Percentiles rank a stretch among this genome's conserved stretches.
Conservation (phyloP, 129 eudicot species). For the Ambrosia artemisiifolia region DNA sequence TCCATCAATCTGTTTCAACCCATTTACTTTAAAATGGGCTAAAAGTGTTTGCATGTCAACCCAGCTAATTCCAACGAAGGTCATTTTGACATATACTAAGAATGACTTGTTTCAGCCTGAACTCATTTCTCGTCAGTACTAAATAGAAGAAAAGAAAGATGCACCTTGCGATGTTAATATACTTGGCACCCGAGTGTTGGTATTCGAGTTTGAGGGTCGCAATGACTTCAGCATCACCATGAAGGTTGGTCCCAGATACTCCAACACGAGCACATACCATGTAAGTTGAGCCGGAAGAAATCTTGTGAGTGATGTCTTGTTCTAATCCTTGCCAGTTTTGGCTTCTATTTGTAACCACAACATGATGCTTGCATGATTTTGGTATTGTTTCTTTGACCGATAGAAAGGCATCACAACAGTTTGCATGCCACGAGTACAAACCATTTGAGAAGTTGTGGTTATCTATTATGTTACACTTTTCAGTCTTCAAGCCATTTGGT, state of each 20-base stretch:
- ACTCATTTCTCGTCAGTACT: neutral
- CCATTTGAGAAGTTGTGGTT: slow-evolving; percentile 77
- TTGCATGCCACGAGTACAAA: slow-evolving; percentile 65
- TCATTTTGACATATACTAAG: too few species aligned
- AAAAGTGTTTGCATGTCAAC: too few species aligned
- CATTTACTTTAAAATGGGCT: neutral
- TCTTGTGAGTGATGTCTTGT: slow-evolving; percentile 69
- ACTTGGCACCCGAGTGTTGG: slow-evolving; percentile 41
- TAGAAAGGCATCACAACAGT: slow-evolving; percentile 60
- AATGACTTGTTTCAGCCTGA: neutral
- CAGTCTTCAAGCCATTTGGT: slow-evolving; percentile 13
- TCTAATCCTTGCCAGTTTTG: slow-evolving; percentile 93
- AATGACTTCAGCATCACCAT: slow-evolving; percentile 40
- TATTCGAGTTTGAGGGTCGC: slow-evolving; percentile 68
- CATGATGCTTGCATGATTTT: slow-evolving; percentile 40
- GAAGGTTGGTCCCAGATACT: slow-evolving; percentile 44
- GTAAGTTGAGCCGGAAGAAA: slow-evolving; percentile 52
- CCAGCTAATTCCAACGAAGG: neutral
- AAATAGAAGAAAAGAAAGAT: neutral
- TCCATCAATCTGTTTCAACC: neutral
- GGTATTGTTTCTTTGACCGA: slow-evolving; percentile 24
- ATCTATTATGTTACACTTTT: slow-evolving; percentile 46
- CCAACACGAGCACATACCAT: slow-evolving; percentile 66
- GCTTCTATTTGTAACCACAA: slow-evolving; percentile 60
- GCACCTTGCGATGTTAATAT: slow-evolving; percentile 58